These are phyloP conservation scores for Colletotrichum graminicola DNA, from an alignment of 2,329 filamentous ascomycete species.

Conservation along the genomic window DNA sequence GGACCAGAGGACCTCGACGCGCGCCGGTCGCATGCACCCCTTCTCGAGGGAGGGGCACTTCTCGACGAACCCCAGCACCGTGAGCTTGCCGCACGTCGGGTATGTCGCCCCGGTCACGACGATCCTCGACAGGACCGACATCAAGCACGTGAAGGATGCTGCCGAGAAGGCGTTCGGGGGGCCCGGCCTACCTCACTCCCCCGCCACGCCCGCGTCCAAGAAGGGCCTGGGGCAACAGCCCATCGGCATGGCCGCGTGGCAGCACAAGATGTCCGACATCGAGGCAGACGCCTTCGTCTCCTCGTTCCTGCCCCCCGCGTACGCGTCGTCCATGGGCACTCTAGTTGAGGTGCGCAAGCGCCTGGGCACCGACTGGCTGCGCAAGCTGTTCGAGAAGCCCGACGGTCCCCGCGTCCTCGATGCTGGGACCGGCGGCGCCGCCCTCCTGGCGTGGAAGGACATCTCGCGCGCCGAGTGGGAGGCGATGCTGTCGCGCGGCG, in stretches of 20 bases:
- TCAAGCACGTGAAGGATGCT: conserved; percentile 79
- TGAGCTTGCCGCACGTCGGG: conserved; percentile 78
- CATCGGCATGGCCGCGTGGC: conserved; percentile 73
- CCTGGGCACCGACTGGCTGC: conserved; percentile 78
- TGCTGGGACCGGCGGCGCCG: conserved; percentile 79
- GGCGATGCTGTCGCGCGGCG: conserved; percentile 67
- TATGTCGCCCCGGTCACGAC: conserved; percentile 78
- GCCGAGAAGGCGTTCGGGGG: conserved; percentile 85
- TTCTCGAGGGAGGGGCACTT: conserved; percentile 81
- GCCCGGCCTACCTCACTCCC: conserved; percentile 78
- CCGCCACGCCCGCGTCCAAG: conserved; percentile 73
- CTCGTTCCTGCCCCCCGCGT: conserved; percentile 77
- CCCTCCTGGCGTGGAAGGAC: conserved; percentile 80
- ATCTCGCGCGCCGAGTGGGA: conserved; percentile 87
- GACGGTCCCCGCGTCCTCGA: conserved; percentile 75
- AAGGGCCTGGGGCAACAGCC: conserved; percentile 71
- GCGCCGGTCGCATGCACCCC: conserved; percentile 74
- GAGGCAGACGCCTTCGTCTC: conserved; percentile 81
- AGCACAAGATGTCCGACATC: conserved; percentile 78
- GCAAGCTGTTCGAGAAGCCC: conserved; percentile 67
- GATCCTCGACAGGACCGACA: conserved; percentile 76
- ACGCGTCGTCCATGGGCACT: conserved; percentile 74
- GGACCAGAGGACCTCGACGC: conserved; percentile 28
- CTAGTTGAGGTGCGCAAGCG: conserved; percentile 81
- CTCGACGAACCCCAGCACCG: conserved; percentile 77